Percentiles rank a stretch among this genome's conserved stretches.
Evolutionary conservation across 2,329 filamentous ascomycete species (phyloP).

Genomic region (Dactylellina parvicollis): DNA sequence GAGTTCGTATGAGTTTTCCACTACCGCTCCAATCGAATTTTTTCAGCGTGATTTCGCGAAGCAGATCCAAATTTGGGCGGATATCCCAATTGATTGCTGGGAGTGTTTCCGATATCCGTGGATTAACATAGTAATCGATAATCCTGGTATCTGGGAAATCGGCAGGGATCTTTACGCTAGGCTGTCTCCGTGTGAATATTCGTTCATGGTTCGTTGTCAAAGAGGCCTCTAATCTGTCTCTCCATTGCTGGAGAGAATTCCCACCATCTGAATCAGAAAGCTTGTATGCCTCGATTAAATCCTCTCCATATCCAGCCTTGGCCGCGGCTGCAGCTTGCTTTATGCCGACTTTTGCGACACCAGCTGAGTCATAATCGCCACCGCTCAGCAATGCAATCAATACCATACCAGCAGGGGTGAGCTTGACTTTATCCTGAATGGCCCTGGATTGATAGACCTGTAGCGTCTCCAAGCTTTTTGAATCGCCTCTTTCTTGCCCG

Average conservation of each 20-base stretch:
- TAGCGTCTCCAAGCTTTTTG: slow-evolving; percentile 73
- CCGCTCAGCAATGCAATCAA: slow-evolving; percentile 93
- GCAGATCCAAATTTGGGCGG: slow-evolving; percentile 71
- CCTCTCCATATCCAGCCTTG: slow-evolving; percentile 82
- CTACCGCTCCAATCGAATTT: slow-evolving; percentile 87
- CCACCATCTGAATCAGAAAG: slow-evolving; percentile 71
- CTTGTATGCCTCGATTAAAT: slow-evolving; percentile 63
- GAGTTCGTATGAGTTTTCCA: slow-evolving; percentile 79
- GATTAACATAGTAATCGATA: slow-evolving; percentile 86
- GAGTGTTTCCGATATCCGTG: slow-evolving; percentile 72
- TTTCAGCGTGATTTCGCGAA: slow-evolving; percentile 79
- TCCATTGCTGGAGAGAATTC: slow-evolving; percentile 74
- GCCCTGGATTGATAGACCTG: slow-evolving; percentile 71
- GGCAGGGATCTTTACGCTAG: slow-evolving; percentile 77
- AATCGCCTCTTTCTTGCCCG: slow-evolving; percentile 71
- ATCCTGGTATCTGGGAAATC: slow-evolving; percentile 82
- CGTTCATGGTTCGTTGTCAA: slow-evolving; percentile 83
- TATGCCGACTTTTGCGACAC: slow-evolving; percentile 85
- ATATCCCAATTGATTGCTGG: slow-evolving; percentile 66
- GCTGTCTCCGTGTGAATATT: slow-evolving; percentile 80
- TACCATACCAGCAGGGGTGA: slow-evolving; percentile 90
- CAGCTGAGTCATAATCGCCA: slow-evolving; percentile 90
- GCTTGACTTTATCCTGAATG: slow-evolving; percentile 68
- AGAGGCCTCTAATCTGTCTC: slow-evolving; percentile 76
- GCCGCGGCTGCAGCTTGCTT: slow-evolving; percentile 91